Evolutionary conservation across 2,329 filamentous ascomycete genomes (phyloP).

Genomic region (Paecilomyces sp.): DNA sequence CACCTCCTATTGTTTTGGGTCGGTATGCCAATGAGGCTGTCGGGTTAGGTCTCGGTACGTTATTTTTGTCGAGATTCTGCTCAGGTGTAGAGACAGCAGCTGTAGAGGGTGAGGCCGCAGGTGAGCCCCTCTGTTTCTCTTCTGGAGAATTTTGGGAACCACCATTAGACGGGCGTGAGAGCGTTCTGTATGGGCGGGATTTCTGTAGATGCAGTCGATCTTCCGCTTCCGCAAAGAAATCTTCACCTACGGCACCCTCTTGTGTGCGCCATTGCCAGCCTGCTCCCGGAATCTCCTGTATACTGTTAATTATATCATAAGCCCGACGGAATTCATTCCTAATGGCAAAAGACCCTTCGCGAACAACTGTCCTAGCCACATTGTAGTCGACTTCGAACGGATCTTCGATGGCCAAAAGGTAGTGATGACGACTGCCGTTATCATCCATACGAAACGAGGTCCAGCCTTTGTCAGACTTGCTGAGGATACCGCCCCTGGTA

Average conservation of each 20-base stretch:
- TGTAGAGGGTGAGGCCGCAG: neutral
- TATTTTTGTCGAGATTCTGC: neutral
- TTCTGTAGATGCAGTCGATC: conserved; percentile 3
- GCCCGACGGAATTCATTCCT: conserved; percentile 78
- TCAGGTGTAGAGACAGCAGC: neutral
- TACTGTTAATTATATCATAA: conserved; percentile 59
- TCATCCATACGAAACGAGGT: conserved; percentile 65
- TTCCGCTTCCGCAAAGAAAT: conserved; percentile 16
- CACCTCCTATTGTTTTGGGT: neutral
- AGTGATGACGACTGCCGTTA: conserved; percentile 70
- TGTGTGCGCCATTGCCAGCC: conserved; percentile 15
- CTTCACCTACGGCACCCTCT: conserved; percentile 15
- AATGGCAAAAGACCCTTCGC: conserved; percentile 73
- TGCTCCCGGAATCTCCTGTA: conserved; percentile 30
- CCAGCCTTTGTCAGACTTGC: conserved; percentile 78
- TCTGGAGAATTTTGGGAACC: neutral
- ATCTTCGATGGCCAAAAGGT: conserved; percentile 84
- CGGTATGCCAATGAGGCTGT: neutral
- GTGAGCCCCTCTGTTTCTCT: neutral
- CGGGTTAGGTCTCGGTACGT: neutral
- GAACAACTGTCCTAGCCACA: conserved; percentile 77
- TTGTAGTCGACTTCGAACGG: conserved; percentile 87
- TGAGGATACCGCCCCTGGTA: conserved; percentile 60
- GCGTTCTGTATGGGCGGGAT: neutral
- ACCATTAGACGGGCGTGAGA: neutral